Evolutionary conservation across 305 asterid species (phyloP), one percentile per base, ranked within the genome.

Genomic region (Solanum hybrid): DNA sequence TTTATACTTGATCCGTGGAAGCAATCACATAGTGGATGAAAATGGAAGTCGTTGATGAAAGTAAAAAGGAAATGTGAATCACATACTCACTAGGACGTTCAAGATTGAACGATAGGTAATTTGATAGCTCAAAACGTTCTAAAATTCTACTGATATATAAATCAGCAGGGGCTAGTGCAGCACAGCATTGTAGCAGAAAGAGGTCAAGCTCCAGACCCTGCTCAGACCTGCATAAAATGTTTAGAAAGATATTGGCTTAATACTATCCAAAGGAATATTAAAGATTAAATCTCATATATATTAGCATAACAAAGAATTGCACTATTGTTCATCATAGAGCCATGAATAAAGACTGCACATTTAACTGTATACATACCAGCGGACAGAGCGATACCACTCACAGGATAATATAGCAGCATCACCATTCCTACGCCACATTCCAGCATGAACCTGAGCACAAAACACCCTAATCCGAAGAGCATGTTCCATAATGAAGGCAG

Each of bases 371-470:
- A 91, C 98, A 71, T 94, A 98, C 99, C 99, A 95, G 88, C 97
- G 98, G 86, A 95, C 97, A 36, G 98, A 96, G 78, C 98, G 98
- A 88, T 96, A 98, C 97, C 97, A 97, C 90, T 95, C 98, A 88
- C 94, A 95, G 86, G 96, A 95, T 88, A 98, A 92, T 94, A 95
- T 91, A 86, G 99, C 96, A 87, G 96, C 94, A 93, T 98, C 99
- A 89, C 99, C 99, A 90, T 98, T 95, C 93, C 95, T 93, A 89
- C 97, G 98, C 99, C 99, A 98, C 98, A 98, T 95, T 91, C 98
- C 98, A 90, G 99, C 98, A 91, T 94, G 96, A 89, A 97, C 99
- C 94, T 98, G 95, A 1, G 99, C 98, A 89, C 99, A 96, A 91
- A 98, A 98, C 90, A 96, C 99, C 93, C 99, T 95, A 92, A 98